Conservation (phyloP, 306 rosid genomes). For the Potentilla sterilis region DNA sequence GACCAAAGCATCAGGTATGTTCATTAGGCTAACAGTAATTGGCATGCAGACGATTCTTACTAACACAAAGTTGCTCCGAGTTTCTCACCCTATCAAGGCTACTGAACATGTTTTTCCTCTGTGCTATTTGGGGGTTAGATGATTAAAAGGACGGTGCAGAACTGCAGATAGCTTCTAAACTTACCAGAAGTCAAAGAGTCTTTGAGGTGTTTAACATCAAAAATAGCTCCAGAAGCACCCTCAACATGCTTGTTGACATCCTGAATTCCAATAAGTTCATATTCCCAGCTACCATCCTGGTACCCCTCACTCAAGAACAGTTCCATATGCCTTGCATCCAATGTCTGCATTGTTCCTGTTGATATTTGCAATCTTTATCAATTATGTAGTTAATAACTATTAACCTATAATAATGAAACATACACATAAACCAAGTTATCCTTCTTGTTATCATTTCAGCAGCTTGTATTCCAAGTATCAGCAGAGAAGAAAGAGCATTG, state of each 20-base stretch:
- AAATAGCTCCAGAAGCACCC: constrained; percentile 89
- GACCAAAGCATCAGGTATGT: constrained; percentile 17
- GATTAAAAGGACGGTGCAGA: not conserved
- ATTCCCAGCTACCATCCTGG: constrained; percentile 81
- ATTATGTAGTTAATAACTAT: not conserved
- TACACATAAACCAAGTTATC: not conserved
- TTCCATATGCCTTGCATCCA: constrained; percentile 91
- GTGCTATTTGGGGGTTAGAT: not conserved
- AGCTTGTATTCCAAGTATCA: not conserved
- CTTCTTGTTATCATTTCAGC: not conserved
- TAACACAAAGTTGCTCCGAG: not conserved
- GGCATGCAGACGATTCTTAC: not conserved
- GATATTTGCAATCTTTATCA: not conserved
- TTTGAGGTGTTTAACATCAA: constrained; percentile 60
- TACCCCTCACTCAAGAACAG: constrained; percentile 72
- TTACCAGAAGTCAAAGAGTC: constrained; percentile 71
- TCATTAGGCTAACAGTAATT: not conserved
- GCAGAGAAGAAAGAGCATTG: not conserved
- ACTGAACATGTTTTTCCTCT: not conserved
- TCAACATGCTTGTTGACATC: constrained; percentile 68
- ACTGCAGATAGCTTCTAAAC: not conserved
- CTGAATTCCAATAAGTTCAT: constrained; percentile 76
- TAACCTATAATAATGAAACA: not conserved
- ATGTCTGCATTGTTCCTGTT: constrained; percentile 96
- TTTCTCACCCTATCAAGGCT: not conserved